These are phyloP conservation scores for Babesia ovis DNA, from an alignment of 169 alveolate species.

Conservation along the genomic window DNA sequence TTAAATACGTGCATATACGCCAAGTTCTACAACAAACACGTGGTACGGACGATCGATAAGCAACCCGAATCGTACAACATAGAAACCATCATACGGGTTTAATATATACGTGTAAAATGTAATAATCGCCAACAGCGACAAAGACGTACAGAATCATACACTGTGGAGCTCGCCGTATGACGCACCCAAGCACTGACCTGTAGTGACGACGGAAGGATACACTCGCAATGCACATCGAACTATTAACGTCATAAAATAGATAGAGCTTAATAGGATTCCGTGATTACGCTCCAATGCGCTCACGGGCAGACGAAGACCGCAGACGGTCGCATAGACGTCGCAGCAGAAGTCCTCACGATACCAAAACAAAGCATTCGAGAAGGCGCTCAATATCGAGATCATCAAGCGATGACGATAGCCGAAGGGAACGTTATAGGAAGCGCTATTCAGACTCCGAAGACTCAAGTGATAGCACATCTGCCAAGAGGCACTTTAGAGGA, in stretches of 20 bases:
- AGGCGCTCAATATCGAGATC: slow-evolving; percentile 42
- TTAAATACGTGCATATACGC: too few relatives aligned
- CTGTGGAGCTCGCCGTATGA: slow-evolving; percentile 1
- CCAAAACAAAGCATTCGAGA: slow-evolving; percentile 22
- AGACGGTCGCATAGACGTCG: slow-evolving; percentile 38
- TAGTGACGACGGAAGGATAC: background rate
- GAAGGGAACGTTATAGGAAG: slow-evolving; percentile 13
- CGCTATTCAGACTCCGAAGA: background rate
- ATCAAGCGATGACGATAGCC: slow-evolving; percentile 12
- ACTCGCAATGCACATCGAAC: background rate
- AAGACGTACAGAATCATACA: too few relatives aligned
- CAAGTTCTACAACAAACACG: too few relatives aligned
- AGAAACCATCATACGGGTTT: too few relatives aligned
- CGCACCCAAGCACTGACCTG: background rate
- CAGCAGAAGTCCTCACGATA: slow-evolving; percentile 37
- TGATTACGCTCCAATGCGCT: slow-evolving; percentile 25
- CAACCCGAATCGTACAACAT: too few relatives aligned
- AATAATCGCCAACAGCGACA: too few relatives aligned
- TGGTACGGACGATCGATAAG: too few relatives aligned
- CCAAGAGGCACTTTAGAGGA: slow-evolving; percentile 9
- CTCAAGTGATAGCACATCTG: slow-evolving; percentile 1
- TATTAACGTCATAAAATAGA: background rate
- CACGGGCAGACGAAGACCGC: slow-evolving; percentile 32
- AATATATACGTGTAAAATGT: too few relatives aligned
- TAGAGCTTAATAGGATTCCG: slow-evolving; percentile 33